Base-by-base conservation (phyloP, 2,329 filamentous ascomycete species). In the Cordyceps javanica region DNA sequence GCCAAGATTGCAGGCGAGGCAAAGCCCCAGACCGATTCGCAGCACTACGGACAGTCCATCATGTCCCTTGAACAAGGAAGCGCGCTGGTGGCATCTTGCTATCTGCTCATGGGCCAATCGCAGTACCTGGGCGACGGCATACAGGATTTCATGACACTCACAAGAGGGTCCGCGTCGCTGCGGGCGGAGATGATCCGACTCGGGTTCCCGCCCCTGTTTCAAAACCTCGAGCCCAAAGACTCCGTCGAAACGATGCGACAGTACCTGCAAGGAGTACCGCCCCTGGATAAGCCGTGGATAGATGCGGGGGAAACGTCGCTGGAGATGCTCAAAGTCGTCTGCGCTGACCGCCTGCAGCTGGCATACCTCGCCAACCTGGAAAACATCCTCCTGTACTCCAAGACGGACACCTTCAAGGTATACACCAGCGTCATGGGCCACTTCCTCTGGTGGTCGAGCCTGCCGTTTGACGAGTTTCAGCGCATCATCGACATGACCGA, bases 1-100 rank as follows among this genome's bases (percentile, higher is more conserved):
- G 53, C 42, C 53, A 55, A 55, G 16, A 55, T 55, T 48, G 42
- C 53, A 0, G n/a, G 53, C 2, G 42, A 55, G 6, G 32, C 42
- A 14, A 55, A 48, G 25, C 42, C 53, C 2, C 53, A 55, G 39
- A 48, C 42, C 14, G 42, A 55, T 19, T 55, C 53, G 9, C 21
- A 28, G 26, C 42, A 55, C 23, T 55, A 48, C n/a, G 53, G 53
- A 7, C 41, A 48, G 11, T 55, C 53, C 42, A 55, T 55, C 53
- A 19, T 48, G 32, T 55, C 53, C 2, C 39, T 23, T 38, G 53
- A 55, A 23, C 53, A 55, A 19, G 53, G 42, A 2, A 55, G 53
- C 42, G 42, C 53, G 11, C 32, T 55, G 16, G 53, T 55, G 5
- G 53, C 53, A 3, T 32, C 53, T 1, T 55, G 53, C 23, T 55